A percentile compares a stretch with the other conserved stretches of the same genome.
Evolutionary conservation across 129 eudicot genomes (phyloP).

Genomic region (Arctium lappa): DNA sequence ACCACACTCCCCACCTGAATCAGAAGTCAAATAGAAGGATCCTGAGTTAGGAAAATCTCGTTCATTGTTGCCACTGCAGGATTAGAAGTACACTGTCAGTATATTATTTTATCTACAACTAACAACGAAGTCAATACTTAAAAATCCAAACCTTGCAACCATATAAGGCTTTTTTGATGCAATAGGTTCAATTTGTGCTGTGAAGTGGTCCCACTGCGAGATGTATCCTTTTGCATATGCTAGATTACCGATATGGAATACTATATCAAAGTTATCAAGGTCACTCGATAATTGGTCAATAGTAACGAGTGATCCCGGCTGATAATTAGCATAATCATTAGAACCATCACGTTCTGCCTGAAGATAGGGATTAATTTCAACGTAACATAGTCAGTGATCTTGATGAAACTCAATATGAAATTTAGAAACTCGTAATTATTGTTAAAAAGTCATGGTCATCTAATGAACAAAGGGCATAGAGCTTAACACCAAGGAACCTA

Average conservation of each 20-base stretch:
- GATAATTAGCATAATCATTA: constrained; percentile 53
- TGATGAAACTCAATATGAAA: no score
- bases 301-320: constrained; percentile 76
- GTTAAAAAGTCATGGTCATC: neutral
- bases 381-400: no score
- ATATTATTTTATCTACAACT: neutral
- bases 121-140: neutral
- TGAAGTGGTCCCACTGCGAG: constrained; percentile 83
- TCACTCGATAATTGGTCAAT: constrained; percentile 54
- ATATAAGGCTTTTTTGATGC: constrained; percentile 69
- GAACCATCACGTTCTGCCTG: constrained; percentile 91
- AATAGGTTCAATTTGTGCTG: constrained; percentile 69
- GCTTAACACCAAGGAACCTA: no score
- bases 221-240: constrained; percentile 65
- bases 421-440: neutral
- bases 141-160: constrained; percentile 62
- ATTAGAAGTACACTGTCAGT: constrained; percentile 1
- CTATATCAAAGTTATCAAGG: constrained; percentile 58
- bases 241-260: constrained; percentile 72
- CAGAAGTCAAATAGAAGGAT: constrained; percentile 45
- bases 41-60: constrained; percentile 63
- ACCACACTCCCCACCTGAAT: constrained; percentile 86
- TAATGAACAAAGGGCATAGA: no score
- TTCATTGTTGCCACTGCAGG: constrained; percentile 67
- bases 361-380: neutral